Base-by-base conservation (phyloP, 1,139 yeast species). In the Pichia sp. region DNA sequence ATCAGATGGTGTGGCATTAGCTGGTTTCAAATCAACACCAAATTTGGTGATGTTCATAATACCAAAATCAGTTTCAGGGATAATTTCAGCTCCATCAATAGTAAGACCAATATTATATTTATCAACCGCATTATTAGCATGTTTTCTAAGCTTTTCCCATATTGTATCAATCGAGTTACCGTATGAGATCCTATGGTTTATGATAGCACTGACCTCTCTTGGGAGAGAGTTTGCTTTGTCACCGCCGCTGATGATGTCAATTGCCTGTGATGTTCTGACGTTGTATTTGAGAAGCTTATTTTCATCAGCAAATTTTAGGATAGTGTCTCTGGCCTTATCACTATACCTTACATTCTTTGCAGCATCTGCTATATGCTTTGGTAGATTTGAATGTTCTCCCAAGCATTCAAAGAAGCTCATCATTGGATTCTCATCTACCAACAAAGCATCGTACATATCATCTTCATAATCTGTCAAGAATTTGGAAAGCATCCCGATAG, bases 401-500 rank as follows among this genome's bases (percentile, higher is more conserved):
- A 66, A 49, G 51, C 79, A 73, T 49, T 74, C 73, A 50, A 72
- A 61, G 45, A 59, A 63, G 39, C 58, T 55, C 48, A 69, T 63
- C 40, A 67, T 60, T 14, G 86, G 86, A 57, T 74, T 77, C 39
- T 63, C 62, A 4, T 60, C 52, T 6, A 71, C 61, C 44, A 79
- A 63, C 19, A 63, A 56, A 3, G 74, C 62, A 17, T 59, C 56
- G 51, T 66, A 77, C 9, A 75, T 76, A 41, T 70, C 66, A 14
- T 55, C 54, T 53, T 81, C 88, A 33, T 79, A 64, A 28, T 58
- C 52, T 19, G 63, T 56, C 18, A 77, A 67, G 42, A 81, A 60
- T 42, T 73, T 72, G 2, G 81, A 68, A 47, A 78, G 64, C 33
- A 82, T 69, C n/a, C 89, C 89, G 55, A 82, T 79, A n/a, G 79